Evolutionary conservation across 2,329 filamentous ascomycete species (phyloP), one percentile per base, ranked within the genome.

Genomic region (Blumeriella jaapii): DNA sequence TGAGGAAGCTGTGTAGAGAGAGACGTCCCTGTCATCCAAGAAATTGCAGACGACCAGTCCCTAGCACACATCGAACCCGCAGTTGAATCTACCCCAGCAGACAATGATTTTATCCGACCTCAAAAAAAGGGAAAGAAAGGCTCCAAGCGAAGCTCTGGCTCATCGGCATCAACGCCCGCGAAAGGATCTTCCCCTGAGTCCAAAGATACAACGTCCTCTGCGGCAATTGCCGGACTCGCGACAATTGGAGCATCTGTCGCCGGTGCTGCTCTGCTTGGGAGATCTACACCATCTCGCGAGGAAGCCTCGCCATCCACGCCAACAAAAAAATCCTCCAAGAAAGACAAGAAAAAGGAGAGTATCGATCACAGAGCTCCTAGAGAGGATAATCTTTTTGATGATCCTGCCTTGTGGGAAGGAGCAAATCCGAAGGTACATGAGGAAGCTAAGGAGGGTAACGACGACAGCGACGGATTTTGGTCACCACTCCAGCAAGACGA

Each of bases 381-480:
- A 31, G 62, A 67, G 31, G 61, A 67, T 28, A 62, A 66, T 44
- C 48, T 63, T 18, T 63, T 65, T 49, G 61, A 68, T 41, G 60
- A 66, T 44, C 53, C 60, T 32, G 53, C 57, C 11, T 49, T 65
- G 16, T 64, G 62, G 62, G 61, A 68, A 46, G 60, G 59, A 15
- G 56, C 57, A 9, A 59, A 65, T 28, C 58, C 57, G 24, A 47
- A 48, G 41, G 34, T 45, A 32, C 33, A 52, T 25, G 49, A 54
- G 26, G 56, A 54, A 27, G 24, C 33, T 6, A 38, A 39, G 10
- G 39, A 40, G 34, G 31, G 40, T 25, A 33, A 47, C 24, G 32
- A 51, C 22, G 44, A 52, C 34, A 39, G 39, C 34, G 49, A 50
- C 32, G 52, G 50, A 18, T 60, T 57, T 28, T 58, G 53, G 58